Percentiles rank a stretch among this genome's conserved stretches.
These are phyloP conservation scores for Cerioporus squamosus DNA, from an alignment of 1,284 basidiomycete species.

Conservation along the genomic window DNA sequence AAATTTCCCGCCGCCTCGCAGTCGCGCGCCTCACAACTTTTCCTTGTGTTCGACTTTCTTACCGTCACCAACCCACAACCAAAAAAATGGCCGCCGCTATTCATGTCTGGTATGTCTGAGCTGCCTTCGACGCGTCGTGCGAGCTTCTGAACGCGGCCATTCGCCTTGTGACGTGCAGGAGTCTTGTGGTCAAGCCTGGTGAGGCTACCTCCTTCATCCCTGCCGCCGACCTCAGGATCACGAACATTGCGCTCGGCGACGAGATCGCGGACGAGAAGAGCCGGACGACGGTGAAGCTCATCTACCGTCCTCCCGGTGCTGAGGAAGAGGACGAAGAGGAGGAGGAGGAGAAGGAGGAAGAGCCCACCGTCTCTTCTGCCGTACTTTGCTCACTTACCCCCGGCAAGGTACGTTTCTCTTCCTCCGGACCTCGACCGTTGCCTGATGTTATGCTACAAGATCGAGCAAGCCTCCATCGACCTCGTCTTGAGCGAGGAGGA, in stretches of 20 bases:
- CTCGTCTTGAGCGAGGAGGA: constrained; percentile 79
- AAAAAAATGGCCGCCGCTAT: constrained; percentile 59
- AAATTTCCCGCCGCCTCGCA: constrained; percentile 19
- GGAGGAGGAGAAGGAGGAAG: constrained; percentile 43
- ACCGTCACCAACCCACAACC: constrained; percentile 5
- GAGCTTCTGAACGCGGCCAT: neutral
- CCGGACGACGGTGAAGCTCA: constrained; percentile 82
- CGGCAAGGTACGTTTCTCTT: constrained; percentile 59
- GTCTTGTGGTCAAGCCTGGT: constrained; percentile 62
- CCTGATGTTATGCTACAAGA: constrained; percentile 43
- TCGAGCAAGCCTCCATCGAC: constrained; percentile 81
- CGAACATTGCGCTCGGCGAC: constrained; percentile 84
- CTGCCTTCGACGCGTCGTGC: constrained; percentile 17
- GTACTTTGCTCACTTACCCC: constrained; percentile 73
- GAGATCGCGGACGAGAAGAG: constrained; percentile 66
- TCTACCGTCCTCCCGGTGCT: constrained; percentile 53
- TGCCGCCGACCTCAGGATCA: constrained; percentile 78
- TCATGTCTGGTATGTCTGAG: constrained; percentile 60
- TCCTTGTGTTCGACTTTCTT: constrained; percentile 7
- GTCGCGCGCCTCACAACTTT: constrained; percentile 9
- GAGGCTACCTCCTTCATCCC: constrained; percentile 66
- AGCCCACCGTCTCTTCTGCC: constrained; percentile 41
- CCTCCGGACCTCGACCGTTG: neutral
- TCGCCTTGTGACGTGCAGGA: constrained; percentile 47
- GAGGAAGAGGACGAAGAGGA: constrained; percentile 58